Base-by-base conservation (phyloP, 2,329 filamentous ascomycete genomes). In the Fusarium ambrosium region DNA sequence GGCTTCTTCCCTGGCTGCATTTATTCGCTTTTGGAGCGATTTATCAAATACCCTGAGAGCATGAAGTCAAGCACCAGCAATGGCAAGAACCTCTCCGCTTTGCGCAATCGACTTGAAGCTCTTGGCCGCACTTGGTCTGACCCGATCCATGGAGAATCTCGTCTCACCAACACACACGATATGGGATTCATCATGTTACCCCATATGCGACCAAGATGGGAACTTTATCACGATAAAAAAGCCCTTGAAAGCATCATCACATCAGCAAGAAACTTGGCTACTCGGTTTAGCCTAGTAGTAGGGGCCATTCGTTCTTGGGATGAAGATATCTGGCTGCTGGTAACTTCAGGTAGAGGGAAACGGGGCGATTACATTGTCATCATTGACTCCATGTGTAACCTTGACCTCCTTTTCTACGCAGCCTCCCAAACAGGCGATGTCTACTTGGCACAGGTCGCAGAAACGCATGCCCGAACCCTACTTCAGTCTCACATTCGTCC, bases 131-230 rank as follows among this genome's bases (percentile, higher is more conserved):
- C 70, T 24, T 70, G 69, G 69, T 65, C 71, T 7, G 39, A 32
- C n/a, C 69, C 71, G 11, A 36, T 59, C 7, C 62, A 85, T 56
- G 74, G 68, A n/a, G 85, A 85, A 79, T 77, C 82, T 18, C 78
- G 70, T 70, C 83, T 85, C 27, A 88, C 82, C 6, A 86, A 89
- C 68, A 89, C 87, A 0, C 88, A 90, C 66, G 88, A 89, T 60
- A 83, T 90, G 70, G 87, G 87, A 0, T 89, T 90, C 73, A 89
- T 89, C 43, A 83, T 89, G 6, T 82, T 85, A 48, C 87, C 87
- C 5, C 55, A 58, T 39, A 58, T 0, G 84, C 85, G 6, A 74
- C 87, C 2, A 82, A 84, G 29, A 81, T 89, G 84, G 84, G 85
- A 87, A 37, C 78, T 89, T 8, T 85, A 82, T 0, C 83, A 83